phyloP scores from a whole-genome alignment of 805 yeast genomes.

The Saturnispora gosingensis region DNA sequence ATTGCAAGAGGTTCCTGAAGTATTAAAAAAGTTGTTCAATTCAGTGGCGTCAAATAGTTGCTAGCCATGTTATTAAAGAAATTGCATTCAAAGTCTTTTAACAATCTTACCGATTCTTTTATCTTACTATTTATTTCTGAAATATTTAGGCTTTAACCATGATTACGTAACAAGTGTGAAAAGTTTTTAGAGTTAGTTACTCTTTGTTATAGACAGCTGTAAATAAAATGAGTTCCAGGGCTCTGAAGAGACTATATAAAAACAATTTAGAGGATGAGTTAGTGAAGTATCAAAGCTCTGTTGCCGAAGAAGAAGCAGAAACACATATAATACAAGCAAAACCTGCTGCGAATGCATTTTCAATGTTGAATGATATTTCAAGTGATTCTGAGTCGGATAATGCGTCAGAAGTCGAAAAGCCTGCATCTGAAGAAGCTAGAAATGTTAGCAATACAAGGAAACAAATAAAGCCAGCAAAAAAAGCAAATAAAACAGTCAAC shows the following conservation, averaged over 20 bases:
- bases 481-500: constrained; percentile 5
- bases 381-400: constrained; percentile 10
- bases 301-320: constrained; percentile 11
- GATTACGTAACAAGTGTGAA: not conserved
- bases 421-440: not conserved
- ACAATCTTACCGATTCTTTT: too few species aligned
- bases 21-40: too few species aligned
- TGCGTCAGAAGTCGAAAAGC: not conserved
- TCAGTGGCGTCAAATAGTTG: too few species aligned
- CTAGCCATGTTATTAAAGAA: too few species aligned
- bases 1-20: too few species aligned
- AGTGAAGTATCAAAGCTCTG: constrained; percentile 15
- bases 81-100: too few species aligned
- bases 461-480: constrained; percentile 14
- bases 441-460: not conserved
- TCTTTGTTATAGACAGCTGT: not conserved
- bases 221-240: constrained; percentile 40
- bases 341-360: constrained; percentile 31
- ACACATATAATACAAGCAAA: constrained; percentile 13
- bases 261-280: constrained; percentile 19
- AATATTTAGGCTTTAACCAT: too few species aligned
- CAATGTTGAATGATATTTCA: constrained; percentile 30
- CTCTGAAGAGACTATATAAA: constrained; percentile 35
- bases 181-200: not conserved
- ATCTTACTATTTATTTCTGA: too few species aligned